Evolutionary conservation across 2,329 filamentous ascomycete species (phyloP), one percentile per base, ranked within the genome.

Genomic region (Geosmithia morbida): DNA sequence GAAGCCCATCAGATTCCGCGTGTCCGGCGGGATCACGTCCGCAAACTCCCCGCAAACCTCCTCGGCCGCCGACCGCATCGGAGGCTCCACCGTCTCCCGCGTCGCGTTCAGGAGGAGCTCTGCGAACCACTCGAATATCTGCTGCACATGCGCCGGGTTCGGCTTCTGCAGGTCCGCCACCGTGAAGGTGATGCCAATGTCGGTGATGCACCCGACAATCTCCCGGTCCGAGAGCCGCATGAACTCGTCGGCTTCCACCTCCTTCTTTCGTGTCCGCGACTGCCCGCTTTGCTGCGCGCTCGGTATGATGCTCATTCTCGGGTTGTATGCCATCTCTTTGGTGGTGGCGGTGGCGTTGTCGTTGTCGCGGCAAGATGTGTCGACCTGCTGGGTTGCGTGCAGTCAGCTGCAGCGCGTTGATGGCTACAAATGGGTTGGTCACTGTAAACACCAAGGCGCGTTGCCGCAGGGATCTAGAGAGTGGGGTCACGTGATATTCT

Each of bases 71-170:
- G 89, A 88, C 59, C 83, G 83, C 88, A 98, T 95, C 7, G 89
- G 88, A 10, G 92, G 92, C 60, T 95, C 88, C 51, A 98, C 85
- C 6, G 88, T 87, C 55, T 95, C 88, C 56, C 88, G 85, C 37
- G 89, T 96, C 48, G 86, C 83, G 67, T 95, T 96, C 70, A 96
- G 87, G 26, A 97, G 77, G 17, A 96, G 73, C 60, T 96, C 89
- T 50, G 88, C 89, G 56, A 98, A 92, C 84, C 88, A 94, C 72
- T 98, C 92, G 61, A 97, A 94, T 46, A 98, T 88, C 71, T 92
- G 88, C 66, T 98, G 92, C 47, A 97, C 89, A 59, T 95, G 88
- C 51, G 90, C 79, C 2, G 92, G 84, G 57, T 95, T 95, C 5
- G 92, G 92, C 61, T 96, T 97, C 56, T 90, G 81, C 41, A 98